phyloP scores from a whole-genome alignment of 345 rosid species.

The Salix brachista region DNA sequence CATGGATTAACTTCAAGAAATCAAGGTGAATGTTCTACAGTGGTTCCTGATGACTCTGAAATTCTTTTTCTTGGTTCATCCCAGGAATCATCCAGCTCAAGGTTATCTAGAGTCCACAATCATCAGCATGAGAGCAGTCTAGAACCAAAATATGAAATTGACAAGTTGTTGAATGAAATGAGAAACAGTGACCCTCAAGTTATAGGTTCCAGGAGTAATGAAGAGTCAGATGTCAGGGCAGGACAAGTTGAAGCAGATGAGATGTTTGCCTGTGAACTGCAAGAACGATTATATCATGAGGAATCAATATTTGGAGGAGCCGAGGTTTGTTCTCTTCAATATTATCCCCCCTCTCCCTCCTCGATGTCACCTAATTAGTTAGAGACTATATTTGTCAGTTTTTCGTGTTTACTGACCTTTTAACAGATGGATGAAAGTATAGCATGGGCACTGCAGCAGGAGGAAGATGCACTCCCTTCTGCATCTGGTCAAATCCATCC shows the following conservation, averaged over 20 bases:
- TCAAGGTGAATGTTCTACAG: constrained; percentile 34
- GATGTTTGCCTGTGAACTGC: constrained; percentile 77
- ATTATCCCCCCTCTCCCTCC: not conserved
- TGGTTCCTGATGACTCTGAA: constrained; percentile 40
- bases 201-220: constrained; percentile 26
- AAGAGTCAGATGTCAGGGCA: constrained; percentile 47
- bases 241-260: constrained; percentile 94
- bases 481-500: constrained; percentile 30
- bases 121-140: constrained; percentile 26
- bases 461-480: constrained; percentile 41
- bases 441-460: constrained; percentile 60
- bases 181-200: constrained; percentile 19
- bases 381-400: not conserved
- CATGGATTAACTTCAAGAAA: constrained; percentile 33
- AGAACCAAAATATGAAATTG: constrained; percentile 39
- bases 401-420: constrained; percentile 11
- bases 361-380: not conserved
- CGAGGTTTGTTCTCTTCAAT: constrained; percentile 40
- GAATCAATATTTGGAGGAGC: constrained; percentile 25
- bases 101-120: constrained; percentile 42
- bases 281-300: constrained; percentile 81
- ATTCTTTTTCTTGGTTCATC: constrained; percentile 50
- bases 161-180: constrained; percentile 41
- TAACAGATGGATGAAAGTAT: constrained; percentile 59
- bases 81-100: constrained; percentile 51